These are phyloP conservation scores for Pelargonium myrrhifolium DNA, from an alignment of 441 rosid genomes.

Conservation along the genomic window DNA sequence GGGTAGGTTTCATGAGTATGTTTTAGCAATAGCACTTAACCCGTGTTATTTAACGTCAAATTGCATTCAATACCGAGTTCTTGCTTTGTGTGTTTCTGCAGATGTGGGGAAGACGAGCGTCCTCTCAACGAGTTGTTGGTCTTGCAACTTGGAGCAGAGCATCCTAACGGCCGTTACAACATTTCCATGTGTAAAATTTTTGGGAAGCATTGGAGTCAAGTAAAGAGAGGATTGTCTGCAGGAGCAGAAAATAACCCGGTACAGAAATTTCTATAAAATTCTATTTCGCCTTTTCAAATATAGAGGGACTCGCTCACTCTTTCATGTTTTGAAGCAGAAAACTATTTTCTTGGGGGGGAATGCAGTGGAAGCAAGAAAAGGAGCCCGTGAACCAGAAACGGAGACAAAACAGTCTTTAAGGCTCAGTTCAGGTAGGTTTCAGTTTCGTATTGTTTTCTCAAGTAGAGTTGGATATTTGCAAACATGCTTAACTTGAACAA, in stretches of 20 bases:
- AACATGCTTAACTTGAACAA: neutral
- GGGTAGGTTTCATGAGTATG: slow-evolving; percentile 32
- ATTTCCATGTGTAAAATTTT: slow-evolving; percentile 36
- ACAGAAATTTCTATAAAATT: slow-evolving; percentile 9
- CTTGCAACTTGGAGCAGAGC: slow-evolving; percentile 44
- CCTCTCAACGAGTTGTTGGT: slow-evolving; percentile 59
- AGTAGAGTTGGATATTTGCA: neutral
- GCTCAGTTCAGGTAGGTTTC: slow-evolving; percentile 32
- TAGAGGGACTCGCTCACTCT: neutral
- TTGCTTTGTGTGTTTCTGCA: slow-evolving; percentile 15
- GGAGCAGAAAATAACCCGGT: slow-evolving; percentile 30
- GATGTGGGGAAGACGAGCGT: slow-evolving; percentile 72
- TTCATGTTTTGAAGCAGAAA: slow-evolving; percentile 26
- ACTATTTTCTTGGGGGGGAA: slow-evolving; percentile 13
- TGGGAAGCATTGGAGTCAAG: slow-evolving; percentile 43
- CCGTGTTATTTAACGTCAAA: too few relatives aligned
- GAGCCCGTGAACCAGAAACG: slow-evolving; percentile 18
- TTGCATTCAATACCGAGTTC: neutral
- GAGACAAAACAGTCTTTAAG: slow-evolving; percentile 27
- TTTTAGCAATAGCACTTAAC: neutral
- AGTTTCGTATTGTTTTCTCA: neutral
- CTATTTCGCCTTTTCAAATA: slow-evolving; percentile 6
- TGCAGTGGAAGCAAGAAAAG: slow-evolving; percentile 17
- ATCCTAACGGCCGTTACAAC: slow-evolving; percentile 29
- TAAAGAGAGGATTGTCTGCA: slow-evolving; percentile 27